phyloP scores from a whole-genome alignment of 2,329 filamentous ascomycete genomes.

The Aureobasidium mangrovei region DNA sequence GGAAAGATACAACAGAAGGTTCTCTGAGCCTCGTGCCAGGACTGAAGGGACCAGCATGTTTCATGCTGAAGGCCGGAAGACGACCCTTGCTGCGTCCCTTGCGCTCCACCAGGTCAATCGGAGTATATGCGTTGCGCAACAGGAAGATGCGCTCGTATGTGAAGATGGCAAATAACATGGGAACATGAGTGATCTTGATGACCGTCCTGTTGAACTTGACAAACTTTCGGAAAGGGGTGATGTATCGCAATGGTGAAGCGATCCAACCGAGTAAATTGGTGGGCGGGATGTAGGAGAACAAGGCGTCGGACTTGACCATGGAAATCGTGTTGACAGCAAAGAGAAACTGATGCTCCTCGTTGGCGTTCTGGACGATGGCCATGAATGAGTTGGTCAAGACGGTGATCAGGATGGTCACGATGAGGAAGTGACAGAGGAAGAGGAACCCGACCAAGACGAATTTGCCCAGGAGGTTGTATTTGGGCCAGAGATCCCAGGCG shows the following conservation, averaged over 20 bases:
- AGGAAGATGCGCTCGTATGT: slow-evolving; percentile 76
- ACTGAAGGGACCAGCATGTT: slow-evolving; percentile 55
- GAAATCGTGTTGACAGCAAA: slow-evolving; percentile 96
- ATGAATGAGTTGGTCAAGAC: slow-evolving; percentile 97
- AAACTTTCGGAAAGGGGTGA: slow-evolving; percentile 71
- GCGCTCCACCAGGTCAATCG: slow-evolving; percentile 76
- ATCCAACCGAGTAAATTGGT: slow-evolving; percentile 89
- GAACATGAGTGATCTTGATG: slow-evolving; percentile 86
- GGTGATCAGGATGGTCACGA: slow-evolving; percentile 88
- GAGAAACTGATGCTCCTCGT: slow-evolving; percentile 83
- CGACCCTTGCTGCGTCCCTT: slow-evolving; percentile 25
- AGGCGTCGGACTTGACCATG: slow-evolving; percentile 94
- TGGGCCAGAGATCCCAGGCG: slow-evolving; percentile 82
- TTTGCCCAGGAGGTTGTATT: slow-evolving; percentile 71
- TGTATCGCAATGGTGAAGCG: slow-evolving; percentile 70
- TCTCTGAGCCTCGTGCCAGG: slow-evolving; percentile 62
- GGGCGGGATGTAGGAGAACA: slow-evolving; percentile 89
- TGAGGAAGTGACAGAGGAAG: slow-evolving; percentile 89
- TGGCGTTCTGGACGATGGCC: slow-evolving; percentile 85
- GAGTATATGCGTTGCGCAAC: slow-evolving; percentile 66
- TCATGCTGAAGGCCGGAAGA: slow-evolving; percentile 26
- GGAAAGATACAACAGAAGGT: slow-evolving; percentile 78
- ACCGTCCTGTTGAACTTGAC: slow-evolving; percentile 80
- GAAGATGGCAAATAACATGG: slow-evolving; percentile 78
- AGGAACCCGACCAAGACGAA: slow-evolving; percentile 71